Evolutionary conservation across 2,329 filamentous ascomycete species (phyloP).

Genomic region (Shiraia sp.): DNA sequence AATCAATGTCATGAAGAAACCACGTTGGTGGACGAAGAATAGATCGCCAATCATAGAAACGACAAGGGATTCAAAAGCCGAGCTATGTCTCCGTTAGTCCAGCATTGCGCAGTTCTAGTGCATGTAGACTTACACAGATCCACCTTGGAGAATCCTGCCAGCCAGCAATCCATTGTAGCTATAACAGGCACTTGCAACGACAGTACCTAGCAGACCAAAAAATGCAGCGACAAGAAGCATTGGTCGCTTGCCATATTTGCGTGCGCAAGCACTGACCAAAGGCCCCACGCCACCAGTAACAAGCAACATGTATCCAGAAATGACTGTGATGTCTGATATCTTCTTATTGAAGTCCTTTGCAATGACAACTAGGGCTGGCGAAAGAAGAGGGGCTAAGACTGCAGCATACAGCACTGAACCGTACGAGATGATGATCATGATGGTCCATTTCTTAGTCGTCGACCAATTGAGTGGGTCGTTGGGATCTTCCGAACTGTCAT

Average conservation of each 20-base stretch:
- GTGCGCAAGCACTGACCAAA: constrained; percentile 33
- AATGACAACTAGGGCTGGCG: constrained; percentile 41
- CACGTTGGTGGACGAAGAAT: constrained; percentile 44
- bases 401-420: constrained; percentile 41
- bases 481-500: constrained; percentile 35
- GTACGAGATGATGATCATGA: constrained; percentile 39
- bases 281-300: constrained; percentile 41
- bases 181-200: constrained; percentile 28
- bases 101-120: constrained; percentile 12
- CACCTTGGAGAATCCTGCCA: constrained; percentile 40
- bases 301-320: constrained; percentile 45
- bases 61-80: constrained; percentile 43
- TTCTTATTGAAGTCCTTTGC: constrained; percentile 30
- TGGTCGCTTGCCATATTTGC: constrained; percentile 41
- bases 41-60: constrained; percentile 42
- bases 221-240: constrained; percentile 36
- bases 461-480: constrained; percentile 45
- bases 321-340: constrained; percentile 40
- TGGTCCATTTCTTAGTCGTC: constrained; percentile 33
- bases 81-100: constrained; percentile 15
- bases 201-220: constrained; percentile 35
- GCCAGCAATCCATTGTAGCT: constrained; percentile 38
- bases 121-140: constrained; percentile 15
- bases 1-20: constrained; percentile 38
- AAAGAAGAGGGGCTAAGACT: constrained; percentile 38